Conservation (phyloP, 305 asterid species). For the Euphrasia arctica region DNA sequence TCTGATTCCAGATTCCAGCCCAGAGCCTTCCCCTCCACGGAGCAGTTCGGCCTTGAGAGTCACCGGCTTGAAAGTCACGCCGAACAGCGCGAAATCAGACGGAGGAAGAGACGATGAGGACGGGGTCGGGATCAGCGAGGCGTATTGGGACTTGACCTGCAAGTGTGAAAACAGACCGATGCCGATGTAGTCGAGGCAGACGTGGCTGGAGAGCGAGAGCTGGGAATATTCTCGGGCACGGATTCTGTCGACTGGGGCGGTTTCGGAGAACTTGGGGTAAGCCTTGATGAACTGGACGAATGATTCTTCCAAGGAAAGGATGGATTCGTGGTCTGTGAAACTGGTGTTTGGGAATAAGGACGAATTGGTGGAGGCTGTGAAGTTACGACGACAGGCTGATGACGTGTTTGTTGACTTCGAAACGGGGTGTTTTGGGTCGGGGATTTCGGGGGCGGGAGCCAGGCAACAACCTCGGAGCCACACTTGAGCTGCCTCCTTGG, state of each 20-base stretch:
- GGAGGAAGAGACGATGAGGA: slow-evolving; percentile 26
- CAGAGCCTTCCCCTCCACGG: slow-evolving; percentile 51
- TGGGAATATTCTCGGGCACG: slow-evolving; percentile 62
- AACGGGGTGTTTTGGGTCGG: slow-evolving; percentile 26
- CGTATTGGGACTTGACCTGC: slow-evolving; percentile 40
- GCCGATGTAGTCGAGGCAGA: slow-evolving; percentile 81
- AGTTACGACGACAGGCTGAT: slow-evolving; percentile 53
- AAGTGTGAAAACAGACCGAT: slow-evolving; percentile 74
- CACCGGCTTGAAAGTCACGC: slow-evolving; percentile 51
- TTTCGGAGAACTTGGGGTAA: slow-evolving; percentile 64
- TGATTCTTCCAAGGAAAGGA: slow-evolving; percentile 67
- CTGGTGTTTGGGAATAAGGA: slow-evolving; percentile 54
- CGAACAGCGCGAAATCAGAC: slow-evolving; percentile 47
- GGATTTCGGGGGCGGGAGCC: slow-evolving; percentile 31
- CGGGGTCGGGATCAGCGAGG: slow-evolving; percentile 20
- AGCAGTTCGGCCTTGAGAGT: slow-evolving; percentile 65
- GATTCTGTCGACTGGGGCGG: slow-evolving; percentile 52
- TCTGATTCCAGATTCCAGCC: slow-evolving; percentile 55
- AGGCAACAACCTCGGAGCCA: slow-evolving; percentile 58
- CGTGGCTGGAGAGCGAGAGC: slow-evolving; percentile 55
- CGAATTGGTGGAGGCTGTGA: slow-evolving; percentile 46
- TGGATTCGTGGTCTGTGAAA: slow-evolving; percentile 72
- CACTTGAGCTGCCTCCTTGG: slow-evolving; percentile 27
- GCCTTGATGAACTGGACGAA: slow-evolving; percentile 52
- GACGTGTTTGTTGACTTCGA: slow-evolving; percentile 46